Conservation (phyloP, 768 basidiomycete genomes). For the Saitozyma sp. region DNA sequence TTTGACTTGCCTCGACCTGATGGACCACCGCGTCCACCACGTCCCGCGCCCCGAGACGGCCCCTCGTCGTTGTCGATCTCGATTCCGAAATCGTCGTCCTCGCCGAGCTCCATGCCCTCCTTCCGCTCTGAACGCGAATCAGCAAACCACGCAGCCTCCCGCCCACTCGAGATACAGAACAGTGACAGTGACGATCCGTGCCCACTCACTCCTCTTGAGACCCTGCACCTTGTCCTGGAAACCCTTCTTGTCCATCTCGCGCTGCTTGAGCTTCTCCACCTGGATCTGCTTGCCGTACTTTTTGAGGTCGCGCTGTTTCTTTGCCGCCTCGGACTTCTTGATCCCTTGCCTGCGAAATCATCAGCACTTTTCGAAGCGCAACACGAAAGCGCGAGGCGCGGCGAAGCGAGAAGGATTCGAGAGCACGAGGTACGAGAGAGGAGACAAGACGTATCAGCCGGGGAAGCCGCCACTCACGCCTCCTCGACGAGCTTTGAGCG, state of each 20-base stretch:
- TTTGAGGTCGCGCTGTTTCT: conserved; percentile 88
- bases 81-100: conserved; percentile 76
- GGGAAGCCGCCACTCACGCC: conserved; percentile 43
- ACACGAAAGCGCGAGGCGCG: neutral
- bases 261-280: conserved; percentile 86
- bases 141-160: neutral
- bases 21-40: conserved; percentile 36
- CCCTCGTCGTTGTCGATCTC: conserved; percentile 70
- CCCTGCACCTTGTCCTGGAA: conserved; percentile 82
- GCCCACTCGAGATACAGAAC: too few relatives aligned
- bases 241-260: conserved; percentile 85
- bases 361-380: conserved; percentile 3
- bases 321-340: conserved; percentile 87
- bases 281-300: conserved; percentile 99
- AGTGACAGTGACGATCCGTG: conserved; percentile 6
- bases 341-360: conserved; percentile 62
- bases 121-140: conserved; percentile 66
- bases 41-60: conserved; percentile 24
- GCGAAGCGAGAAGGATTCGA: too few relatives aligned
- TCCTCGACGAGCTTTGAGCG: conserved; percentile 88
- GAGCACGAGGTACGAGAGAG: too few relatives aligned
- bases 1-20: conserved; percentile 33
- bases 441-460: neutral
- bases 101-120: conserved; percentile 68
- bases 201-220: conserved; percentile 78